Base-by-base conservation (phyloP, 2,329 filamentous ascomycete species). In the Aspergillus texensis region DNA sequence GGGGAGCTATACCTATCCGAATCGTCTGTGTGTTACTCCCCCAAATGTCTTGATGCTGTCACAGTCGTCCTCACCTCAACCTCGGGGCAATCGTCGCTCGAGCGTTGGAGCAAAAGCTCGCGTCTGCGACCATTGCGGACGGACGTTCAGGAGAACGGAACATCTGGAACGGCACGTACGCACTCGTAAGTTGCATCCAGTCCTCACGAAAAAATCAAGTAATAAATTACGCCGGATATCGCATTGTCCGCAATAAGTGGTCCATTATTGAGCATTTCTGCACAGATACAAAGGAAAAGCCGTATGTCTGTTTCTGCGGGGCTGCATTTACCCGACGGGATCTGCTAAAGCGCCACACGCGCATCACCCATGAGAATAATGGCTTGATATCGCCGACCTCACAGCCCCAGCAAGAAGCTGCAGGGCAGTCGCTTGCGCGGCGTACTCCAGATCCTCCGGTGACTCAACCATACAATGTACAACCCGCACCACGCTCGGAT, bases 91-190 rank as follows among this genome's bases (percentile, higher is more conserved):
- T 58, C 74, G 74, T 61, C 70, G 68, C 55, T 65, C 68, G n/a
- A 70, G 66, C 36, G 67, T 66, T 63, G 72, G 66, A 62, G 69
- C 70, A 62, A 76, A 74, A 65, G 65, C 71, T 46, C 71, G 74
- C 41, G 71, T 75, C 56, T 77, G 74, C 65, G 59, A 69, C 50
- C 74, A 77, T 67, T 77, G 74, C 56, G 74, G 74, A 57, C 73
- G 74, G 48, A 72, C 62, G 28, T 77, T 77, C 66, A 70, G 74
- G 57, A 71, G 74, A 28, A 77, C 74, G 4, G 74, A 77, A 45
- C 74, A 77, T 69, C 69, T 77, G 54, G 74, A 77, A 71, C 73
- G 74, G 39, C 74, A 77, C 67, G 71, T 77, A 48, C 73, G 74
- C 62, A 77, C 74, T 34, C 74, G 74, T 77, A 72, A 69, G 73